Conservation (phyloP, 495 filamentous ascomycete genomes). For the Penicillium cinerascens region DNA sequence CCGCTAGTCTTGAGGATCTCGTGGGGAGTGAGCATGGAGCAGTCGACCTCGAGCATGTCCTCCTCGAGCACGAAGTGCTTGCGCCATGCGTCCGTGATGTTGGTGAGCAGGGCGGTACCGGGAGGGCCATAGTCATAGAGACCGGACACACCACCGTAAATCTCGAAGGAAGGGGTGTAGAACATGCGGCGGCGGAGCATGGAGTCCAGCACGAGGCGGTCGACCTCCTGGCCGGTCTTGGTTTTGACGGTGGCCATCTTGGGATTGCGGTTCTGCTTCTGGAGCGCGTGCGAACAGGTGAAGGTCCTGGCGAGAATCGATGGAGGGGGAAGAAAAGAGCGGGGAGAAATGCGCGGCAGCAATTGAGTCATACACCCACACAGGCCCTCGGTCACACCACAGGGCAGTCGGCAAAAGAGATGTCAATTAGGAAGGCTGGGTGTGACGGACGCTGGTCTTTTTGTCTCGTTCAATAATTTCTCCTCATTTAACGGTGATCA, state of each 20-base stretch:
- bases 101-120: conserved; percentile 73
- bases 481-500: conserved; percentile 6
- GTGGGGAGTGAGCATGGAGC: conserved; percentile 78
- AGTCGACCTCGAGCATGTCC: conserved; percentile 89
- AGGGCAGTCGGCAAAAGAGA: conserved; percentile 5
- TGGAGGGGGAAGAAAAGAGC: conserved; percentile 39
- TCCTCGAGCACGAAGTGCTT: conserved; percentile 90
- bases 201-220: conserved; percentile 73
- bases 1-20: conserved; percentile 94
- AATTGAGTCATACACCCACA: conserved; percentile 47
- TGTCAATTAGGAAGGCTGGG: conserved; percentile 1
- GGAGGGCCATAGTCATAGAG: conserved; percentile 85
- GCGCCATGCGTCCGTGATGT: conserved; percentile 87
- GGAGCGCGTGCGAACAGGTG: conserved; percentile 21
- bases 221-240: conserved; percentile 83
- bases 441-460: conserved; percentile 6
- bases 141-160: conserved; percentile 83
- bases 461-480: conserved; percentile 3
- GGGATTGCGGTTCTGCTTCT: conserved; percentile 30
- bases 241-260: conserved; percentile 67
- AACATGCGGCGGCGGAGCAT: conserved; percentile 85
- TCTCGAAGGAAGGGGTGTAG: conserved; percentile 92
- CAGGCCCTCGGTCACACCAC: conserved; percentile 26
- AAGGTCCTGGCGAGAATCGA: conserved; percentile 24
- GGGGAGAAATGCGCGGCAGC: conserved; percentile 34